A percentile compares a stretch with the other conserved stretches of the same genome.
phyloP scores from a whole-genome alignment of 805 yeast genomes.

The Sugiyamaella boreocaroliniensis region DNA sequence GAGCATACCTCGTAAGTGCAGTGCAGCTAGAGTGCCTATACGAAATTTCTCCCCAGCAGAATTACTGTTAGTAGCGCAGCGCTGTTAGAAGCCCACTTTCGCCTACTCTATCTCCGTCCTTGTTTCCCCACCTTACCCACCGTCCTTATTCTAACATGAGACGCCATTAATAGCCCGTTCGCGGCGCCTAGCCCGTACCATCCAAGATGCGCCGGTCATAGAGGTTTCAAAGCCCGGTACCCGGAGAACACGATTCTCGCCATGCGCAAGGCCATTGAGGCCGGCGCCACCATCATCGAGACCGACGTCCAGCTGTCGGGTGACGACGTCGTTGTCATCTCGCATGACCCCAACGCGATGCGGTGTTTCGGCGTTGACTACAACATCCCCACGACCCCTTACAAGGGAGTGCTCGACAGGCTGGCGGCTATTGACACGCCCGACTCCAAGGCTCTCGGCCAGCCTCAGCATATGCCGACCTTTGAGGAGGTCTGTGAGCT shows the following conservation, averaged over 20 bases:
- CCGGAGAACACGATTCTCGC: constrained; percentile 27
- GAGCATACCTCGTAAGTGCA: background rate
- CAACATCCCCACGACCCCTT: constrained; percentile 35
- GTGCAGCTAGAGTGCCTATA: background rate
- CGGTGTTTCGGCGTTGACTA: constrained; percentile 41
- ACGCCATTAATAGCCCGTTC: constrained; percentile 1
- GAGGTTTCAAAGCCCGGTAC: constrained; percentile 24
- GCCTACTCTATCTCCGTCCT: too few relatives aligned
- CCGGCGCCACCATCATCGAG: constrained; percentile 43
- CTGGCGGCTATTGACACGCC: constrained; percentile 19
- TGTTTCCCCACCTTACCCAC: too few relatives aligned
- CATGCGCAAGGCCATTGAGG: constrained; percentile 29
- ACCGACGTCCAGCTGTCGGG: constrained; percentile 49
- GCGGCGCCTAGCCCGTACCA: constrained; percentile 6
- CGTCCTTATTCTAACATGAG: background rate
- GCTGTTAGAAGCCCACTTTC: too few relatives aligned
- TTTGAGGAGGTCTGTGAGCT: constrained; percentile 37
- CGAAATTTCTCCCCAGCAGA: too few relatives aligned
- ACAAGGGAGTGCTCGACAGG: constrained; percentile 33
- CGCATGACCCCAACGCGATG: constrained; percentile 47
- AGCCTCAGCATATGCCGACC: constrained; percentile 36
- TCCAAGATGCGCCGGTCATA: constrained; percentile 23
- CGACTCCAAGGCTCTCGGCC: constrained; percentile 22
- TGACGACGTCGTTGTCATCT: constrained; percentile 49
- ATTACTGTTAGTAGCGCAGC: too few relatives aligned